phyloP scores from a whole-genome alignment of 768 basidiomycete species.

The Hericium erinaceus region DNA sequence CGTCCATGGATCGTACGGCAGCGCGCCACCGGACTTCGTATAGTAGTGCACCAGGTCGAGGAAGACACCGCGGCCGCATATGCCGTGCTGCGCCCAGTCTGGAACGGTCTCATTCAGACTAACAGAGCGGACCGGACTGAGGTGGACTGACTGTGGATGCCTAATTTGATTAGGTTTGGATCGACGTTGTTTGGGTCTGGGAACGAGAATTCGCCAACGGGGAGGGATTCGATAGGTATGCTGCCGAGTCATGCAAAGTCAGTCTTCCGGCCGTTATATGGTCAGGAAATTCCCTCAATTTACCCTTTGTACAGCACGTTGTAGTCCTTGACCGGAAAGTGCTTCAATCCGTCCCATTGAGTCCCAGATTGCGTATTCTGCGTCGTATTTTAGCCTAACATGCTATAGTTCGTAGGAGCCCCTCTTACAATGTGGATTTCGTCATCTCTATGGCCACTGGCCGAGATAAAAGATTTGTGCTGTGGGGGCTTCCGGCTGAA shows the following conservation, averaged over 20 bases:
- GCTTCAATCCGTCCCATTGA: conserved; percentile 14
- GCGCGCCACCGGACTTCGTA: conserved; percentile 26
- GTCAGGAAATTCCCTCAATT: neutral
- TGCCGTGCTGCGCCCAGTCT: conserved; percentile 69
- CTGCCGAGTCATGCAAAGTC: conserved; percentile 17
- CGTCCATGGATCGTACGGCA: conserved; percentile 61
- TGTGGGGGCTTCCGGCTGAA: neutral
- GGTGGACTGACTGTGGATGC: conserved; percentile 54
- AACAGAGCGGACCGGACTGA: conserved; percentile 1
- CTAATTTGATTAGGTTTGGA: conserved; percentile 35
- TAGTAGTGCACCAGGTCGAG: conserved; percentile 53
- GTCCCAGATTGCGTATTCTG: conserved; percentile 14
- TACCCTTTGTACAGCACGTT: conserved; percentile 8
- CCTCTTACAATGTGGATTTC: neutral
- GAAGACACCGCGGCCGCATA: conserved; percentile 59
- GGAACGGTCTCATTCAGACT: neutral
- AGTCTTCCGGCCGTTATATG: neutral
- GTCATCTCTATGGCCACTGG: neutral
- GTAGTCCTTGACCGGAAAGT: conserved; percentile 9
- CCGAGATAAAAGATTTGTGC: neutral
- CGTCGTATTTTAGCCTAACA: too few species aligned
- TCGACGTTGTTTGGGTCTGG: conserved; percentile 42
- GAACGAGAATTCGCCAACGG: conserved; percentile 32
- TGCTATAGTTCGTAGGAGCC: too few species aligned
- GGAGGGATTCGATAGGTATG: conserved; percentile 31